Evolutionary conservation across 2,329 filamentous ascomycete genomes (phyloP), one percentile per base, ranked within the genome.

Genomic region (Cercospora sp.): DNA sequence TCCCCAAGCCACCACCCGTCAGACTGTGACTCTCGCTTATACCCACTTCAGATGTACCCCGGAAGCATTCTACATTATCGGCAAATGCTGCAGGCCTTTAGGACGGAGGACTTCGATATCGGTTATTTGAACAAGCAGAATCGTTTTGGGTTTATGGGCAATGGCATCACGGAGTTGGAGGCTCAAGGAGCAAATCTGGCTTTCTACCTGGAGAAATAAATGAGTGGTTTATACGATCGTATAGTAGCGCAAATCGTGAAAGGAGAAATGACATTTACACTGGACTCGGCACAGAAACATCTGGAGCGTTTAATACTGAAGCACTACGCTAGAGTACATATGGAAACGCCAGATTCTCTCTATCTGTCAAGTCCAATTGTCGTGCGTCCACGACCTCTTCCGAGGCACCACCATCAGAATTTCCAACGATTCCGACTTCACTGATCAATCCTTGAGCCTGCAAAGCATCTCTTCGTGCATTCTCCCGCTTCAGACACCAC

Each of bases 401-500:
- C 10, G 64, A 70, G 4, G 66, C 51, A 10, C 48, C 69, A 18
- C 60, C 67, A 30, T 69, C 72, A 0, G 63, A 58, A 16, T 72
- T 68, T 48, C 69, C 18, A n/a, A 70, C 53, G 16, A 70, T 67
- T n/a, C 66, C 68, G 13, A 69, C 60, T 64, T 67, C 70, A 20
- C 59, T 60, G 7, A 69, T 30, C 13, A 67, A 20, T 3, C 70
- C 66, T 58, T 67, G 64, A 36, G 51, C 61, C 31, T 71, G 62
- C 63, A 74, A 63, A 18, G 45, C 70, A 45, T 81, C 80, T 5
- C 80, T 76, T 10, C 79, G 77, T 42, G 72, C 77, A 60, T 82
- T 83, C 63, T 81, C 80, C 36, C 74, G 74, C n/a, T 73, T 74
- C n/a, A 83, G 67, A 69, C 81, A 80, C 63, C 76, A 78, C 7